These are phyloP conservation scores for Globisporangium canariense DNA, from an alignment of 352 stramenopile genomes.

Conservation along the genomic window DNA sequence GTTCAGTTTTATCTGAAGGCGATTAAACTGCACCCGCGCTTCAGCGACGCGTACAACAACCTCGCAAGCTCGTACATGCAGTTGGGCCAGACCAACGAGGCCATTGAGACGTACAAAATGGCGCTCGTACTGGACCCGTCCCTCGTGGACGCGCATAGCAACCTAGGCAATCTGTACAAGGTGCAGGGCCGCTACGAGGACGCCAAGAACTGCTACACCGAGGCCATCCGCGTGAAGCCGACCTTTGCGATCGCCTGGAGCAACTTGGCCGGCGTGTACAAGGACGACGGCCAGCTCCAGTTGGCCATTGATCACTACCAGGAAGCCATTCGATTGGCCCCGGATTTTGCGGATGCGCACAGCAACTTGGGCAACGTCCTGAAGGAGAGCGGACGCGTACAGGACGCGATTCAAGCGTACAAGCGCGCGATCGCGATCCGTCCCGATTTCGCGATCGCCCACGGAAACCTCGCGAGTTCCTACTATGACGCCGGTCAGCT, in stretches of 20 bases:
- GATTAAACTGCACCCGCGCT: conserved; percentile 91
- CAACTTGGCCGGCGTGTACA: conserved; percentile 89
- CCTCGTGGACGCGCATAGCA: conserved; percentile 92
- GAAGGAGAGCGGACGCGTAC: conserved; percentile 68
- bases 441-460: conserved; percentile 90
- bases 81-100: conserved; percentile 83
- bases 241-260: conserved; percentile 91
- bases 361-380: conserved; percentile 85
- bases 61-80: conserved; percentile 91
- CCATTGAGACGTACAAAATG: conserved; percentile 94
- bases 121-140: conserved; percentile 85
- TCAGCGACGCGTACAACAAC: conserved; percentile 92
- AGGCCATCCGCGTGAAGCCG: conserved; percentile 88
- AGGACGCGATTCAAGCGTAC: conserved; percentile 85
- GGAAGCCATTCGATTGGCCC: conserved; percentile 77
- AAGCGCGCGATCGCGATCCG: conserved; percentile 77
- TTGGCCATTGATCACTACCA: conserved; percentile 84
- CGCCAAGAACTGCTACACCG: conserved; percentile 88
- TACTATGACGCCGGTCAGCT: conserved; percentile 89
- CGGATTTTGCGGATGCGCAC: conserved; percentile 84
- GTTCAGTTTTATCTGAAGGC: conserved; percentile 93
- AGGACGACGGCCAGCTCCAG: conserved; percentile 84
- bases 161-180: conserved; percentile 94
- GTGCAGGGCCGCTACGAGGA: conserved; percentile 79
- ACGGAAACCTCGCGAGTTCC: conserved; percentile 89